These are phyloP conservation scores for Mesembryanthemum crystallinum DNA, from an alignment of 148 eudicot species.

Conservation along the genomic window DNA sequence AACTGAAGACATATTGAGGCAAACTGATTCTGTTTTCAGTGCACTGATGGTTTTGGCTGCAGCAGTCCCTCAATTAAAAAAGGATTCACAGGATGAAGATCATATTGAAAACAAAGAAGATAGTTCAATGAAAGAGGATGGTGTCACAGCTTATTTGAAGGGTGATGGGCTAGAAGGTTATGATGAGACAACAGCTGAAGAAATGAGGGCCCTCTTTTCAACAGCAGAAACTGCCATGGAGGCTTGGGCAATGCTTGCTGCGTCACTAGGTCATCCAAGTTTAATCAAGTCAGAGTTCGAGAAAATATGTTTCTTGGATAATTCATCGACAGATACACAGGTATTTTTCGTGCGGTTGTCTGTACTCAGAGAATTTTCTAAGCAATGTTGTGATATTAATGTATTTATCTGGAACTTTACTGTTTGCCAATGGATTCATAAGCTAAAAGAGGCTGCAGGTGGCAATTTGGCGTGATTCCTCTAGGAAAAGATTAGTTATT, in stretches of 20 bases:
- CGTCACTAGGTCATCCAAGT: slow-evolving; percentile 84
- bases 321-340: slow-evolving; percentile 88
- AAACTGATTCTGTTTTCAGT: slow-evolving; percentile 88
- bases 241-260: slow-evolving; percentile 98
- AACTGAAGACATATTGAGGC: slow-evolving; percentile 72
- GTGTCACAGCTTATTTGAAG: slow-evolving; percentile 25
- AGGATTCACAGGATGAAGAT: slow-evolving; percentile 41
- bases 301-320: slow-evolving; percentile 92
- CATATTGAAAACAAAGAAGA: slow-evolving; percentile 35
- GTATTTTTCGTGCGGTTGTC: slow-evolving; percentile 27
- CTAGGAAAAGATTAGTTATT: slow-evolving; percentile 76
- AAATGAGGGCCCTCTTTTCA: slow-evolving; percentile 81
- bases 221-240: slow-evolving; percentile 99
- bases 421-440: slow-evolving; percentile 8
- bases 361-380: not conserved
- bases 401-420: not conserved
- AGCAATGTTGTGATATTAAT: too few relatives aligned
- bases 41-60: slow-evolving; percentile 84
- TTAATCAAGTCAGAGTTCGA: slow-evolving; percentile 93
- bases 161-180: slow-evolving; percentile 31
- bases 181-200: slow-evolving; percentile 72
- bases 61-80: slow-evolving; percentile 56
- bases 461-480: slow-evolving; percentile 94
- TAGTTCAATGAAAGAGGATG: slow-evolving; percentile 32
- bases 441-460: slow-evolving; percentile 52